These are phyloP conservation scores for Bipolaris cookei DNA, from an alignment of 2,329 filamentous ascomycete species.

Conservation along the genomic window DNA sequence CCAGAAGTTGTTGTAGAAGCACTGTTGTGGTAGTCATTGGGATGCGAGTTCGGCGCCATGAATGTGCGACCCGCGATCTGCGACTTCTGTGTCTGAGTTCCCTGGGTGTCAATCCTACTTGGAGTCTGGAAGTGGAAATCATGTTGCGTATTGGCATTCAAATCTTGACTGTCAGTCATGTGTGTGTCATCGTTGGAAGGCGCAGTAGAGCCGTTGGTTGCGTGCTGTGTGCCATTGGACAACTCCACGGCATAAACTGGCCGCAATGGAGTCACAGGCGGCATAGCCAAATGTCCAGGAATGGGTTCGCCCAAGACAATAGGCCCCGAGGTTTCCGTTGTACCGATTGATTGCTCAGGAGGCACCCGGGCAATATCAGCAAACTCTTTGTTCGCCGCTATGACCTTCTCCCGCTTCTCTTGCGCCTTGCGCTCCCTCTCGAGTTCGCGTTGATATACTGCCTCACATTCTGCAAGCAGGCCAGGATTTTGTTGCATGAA, in stretches of 20 bases:
- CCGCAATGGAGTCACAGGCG: conserved; percentile 53
- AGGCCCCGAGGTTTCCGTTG: conserved; percentile 54
- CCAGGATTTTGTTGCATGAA: conserved; percentile 66
- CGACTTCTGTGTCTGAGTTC: conserved; percentile 62
- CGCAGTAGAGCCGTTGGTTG: conserved; percentile 52
- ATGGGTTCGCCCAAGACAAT: conserved; percentile 68
- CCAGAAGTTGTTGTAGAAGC: conserved; percentile 84
- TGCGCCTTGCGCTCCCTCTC: conserved; percentile 67
- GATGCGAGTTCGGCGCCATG: conserved; percentile 64
- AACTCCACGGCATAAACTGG: conserved; percentile 57
- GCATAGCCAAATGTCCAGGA: conserved; percentile 55
- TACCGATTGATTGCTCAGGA: conserved; percentile 52
- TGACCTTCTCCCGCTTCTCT: conserved; percentile 57
- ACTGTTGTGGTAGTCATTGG: conserved; percentile 75
- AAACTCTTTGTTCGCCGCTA: conserved; percentile 49
- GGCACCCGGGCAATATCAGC: conserved; percentile 50
- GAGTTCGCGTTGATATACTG: conserved; percentile 72
- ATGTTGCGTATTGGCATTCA: conserved; percentile 40
- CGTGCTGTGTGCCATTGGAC: conserved; percentile 62
- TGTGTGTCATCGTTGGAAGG: conserved; percentile 54
- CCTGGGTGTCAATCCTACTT: conserved; percentile 38
- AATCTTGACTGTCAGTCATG: conserved; percentile 53
- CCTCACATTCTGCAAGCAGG: conserved; percentile 71
- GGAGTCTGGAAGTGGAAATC: conserved; percentile 44
- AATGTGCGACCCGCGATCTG: conserved; percentile 68